phyloP scores from a whole-genome alignment of 257 asterid genomes.

The Primulina huaijiensis region DNA sequence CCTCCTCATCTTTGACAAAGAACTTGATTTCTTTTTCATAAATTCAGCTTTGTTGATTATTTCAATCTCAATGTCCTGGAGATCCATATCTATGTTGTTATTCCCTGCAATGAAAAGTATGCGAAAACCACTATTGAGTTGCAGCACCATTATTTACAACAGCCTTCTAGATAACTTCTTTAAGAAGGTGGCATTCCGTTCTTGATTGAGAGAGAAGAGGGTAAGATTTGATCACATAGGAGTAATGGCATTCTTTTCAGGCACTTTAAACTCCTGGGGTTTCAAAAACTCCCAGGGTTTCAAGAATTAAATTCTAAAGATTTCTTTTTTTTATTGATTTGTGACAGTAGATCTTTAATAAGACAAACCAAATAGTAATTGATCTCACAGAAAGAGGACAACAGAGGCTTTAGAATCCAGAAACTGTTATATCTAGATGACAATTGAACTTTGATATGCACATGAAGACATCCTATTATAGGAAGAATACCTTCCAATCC shows the following conservation, averaged over 20 bases:
- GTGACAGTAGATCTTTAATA: background rate
- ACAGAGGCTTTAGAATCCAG: background rate
- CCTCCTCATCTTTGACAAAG: slow-evolving; percentile 18
- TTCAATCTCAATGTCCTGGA: slow-evolving; percentile 5
- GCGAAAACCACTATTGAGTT: slow-evolving; percentile 4
- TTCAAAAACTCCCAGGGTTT: background rate
- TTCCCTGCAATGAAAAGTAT: slow-evolving; percentile 15
- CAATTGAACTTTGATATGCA: background rate
- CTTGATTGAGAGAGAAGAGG: background rate
- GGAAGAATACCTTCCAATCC: slow-evolving; percentile 7
- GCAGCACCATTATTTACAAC: background rate
- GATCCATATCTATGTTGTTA: slow-evolving; percentile 3
- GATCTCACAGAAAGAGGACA: background rate
- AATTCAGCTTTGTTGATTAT: slow-evolving; percentile 19
- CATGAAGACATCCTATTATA: background rate
- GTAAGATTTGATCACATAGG: background rate
- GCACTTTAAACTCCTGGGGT: background rate
- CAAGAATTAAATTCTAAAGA: too few species aligned
- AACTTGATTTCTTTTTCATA: slow-evolving; percentile 13
- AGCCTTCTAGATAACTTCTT: background rate
- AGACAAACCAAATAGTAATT: background rate
- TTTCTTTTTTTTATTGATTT: background rate
- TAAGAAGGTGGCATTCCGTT: background rate
- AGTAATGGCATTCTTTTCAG: background rate
- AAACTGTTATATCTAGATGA: background rate